Conservation (phyloP, 345 rosid genomes). For the Cardamine resedifolia region DNA sequence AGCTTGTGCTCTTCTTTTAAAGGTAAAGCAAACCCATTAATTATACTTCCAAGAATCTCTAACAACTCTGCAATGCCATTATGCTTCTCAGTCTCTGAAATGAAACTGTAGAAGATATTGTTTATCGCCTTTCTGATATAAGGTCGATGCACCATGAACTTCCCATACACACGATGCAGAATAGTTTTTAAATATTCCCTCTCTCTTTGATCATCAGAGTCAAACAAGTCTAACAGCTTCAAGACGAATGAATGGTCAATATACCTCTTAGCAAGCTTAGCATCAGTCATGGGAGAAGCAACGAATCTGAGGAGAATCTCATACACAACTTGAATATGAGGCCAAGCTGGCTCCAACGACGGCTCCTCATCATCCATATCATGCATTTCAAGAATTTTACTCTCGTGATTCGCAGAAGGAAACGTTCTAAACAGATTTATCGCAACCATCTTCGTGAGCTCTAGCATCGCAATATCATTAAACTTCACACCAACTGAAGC, state of each 20-base stretch:
- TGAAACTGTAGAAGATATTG: constrained; percentile 74
- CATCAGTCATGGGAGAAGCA: constrained; percentile 77
- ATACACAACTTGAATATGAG: constrained; percentile 78
- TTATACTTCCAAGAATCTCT: constrained; percentile 88
- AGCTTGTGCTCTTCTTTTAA: constrained; percentile 90
- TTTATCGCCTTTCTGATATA: constrained; percentile 81
- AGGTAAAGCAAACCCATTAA: constrained; percentile 85
- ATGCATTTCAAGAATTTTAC: constrained; percentile 58
- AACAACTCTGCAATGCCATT: constrained; percentile 79
- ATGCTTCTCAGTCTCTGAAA: constrained; percentile 82
- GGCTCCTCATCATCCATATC: constrained; percentile 89
- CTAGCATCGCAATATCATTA: constrained; percentile 61
- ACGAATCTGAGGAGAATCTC: constrained; percentile 77
- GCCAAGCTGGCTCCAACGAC: constrained; percentile 77
- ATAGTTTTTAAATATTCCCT: constrained; percentile 78
- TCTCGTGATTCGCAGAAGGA: constrained; percentile 63
- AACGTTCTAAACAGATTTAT: constrained; percentile 66
- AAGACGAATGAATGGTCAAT: constrained; percentile 78
- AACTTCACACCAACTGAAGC: constrained; percentile 66
- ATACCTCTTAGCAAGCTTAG: constrained; percentile 81
- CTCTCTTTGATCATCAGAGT: constrained; percentile 81
- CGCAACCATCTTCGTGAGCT: constrained; percentile 67
- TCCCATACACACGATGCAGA: constrained; percentile 78
- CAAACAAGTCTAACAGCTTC: constrained; percentile 75
- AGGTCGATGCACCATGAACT: constrained; percentile 91